Evolutionary conservation across 345 rosid genomes (phyloP).

Genomic region (Populus ilicifolia): DNA sequence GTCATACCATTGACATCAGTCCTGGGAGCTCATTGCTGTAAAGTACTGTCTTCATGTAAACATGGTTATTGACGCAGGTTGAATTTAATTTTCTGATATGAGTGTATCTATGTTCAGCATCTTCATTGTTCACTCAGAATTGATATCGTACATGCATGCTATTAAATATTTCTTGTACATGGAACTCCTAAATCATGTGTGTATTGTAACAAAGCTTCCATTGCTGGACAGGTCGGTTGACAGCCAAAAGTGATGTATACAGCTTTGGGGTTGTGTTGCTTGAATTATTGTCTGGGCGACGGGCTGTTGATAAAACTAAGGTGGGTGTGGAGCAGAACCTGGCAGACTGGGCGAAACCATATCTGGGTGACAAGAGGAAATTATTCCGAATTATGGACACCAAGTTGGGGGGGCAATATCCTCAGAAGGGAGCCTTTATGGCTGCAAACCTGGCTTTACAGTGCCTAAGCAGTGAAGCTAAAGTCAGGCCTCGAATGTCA

Average conservation of each 20-base stretch:
- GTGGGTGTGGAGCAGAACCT: slow-evolving; percentile 76
- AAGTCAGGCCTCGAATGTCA: slow-evolving; percentile 81
- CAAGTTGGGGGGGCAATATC: slow-evolving; percentile 87
- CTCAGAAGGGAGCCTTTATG: slow-evolving; percentile 73
- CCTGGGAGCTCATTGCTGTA: not conserved
- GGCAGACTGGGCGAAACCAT: slow-evolving; percentile 95
- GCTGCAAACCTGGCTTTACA: slow-evolving; percentile 77
- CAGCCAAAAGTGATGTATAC: slow-evolving; percentile 91
- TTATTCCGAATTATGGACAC: slow-evolving; percentile 94
- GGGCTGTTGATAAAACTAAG: slow-evolving; percentile 86
- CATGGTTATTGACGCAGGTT: not conserved
- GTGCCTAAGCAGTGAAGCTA: slow-evolving; percentile 62
- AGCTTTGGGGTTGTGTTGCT: slow-evolving; percentile 95
- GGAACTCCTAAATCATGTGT: not conserved
- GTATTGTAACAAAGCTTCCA: slow-evolving; percentile 11
- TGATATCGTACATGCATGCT: not conserved
- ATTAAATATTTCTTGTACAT: not conserved
- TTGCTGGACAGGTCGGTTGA: slow-evolving; percentile 68
- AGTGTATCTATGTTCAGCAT: not conserved
- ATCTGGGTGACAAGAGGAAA: slow-evolving; percentile 79
- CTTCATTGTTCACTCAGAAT: not conserved
- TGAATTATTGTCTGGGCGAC: slow-evolving; percentile 81
- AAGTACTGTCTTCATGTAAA: not conserved
- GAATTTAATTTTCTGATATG: not conserved
- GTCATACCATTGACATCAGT: not conserved